These are phyloP conservation scores for Verbena officinalis DNA, from an alignment of 257 asterid species.

Conservation along the genomic window DNA sequence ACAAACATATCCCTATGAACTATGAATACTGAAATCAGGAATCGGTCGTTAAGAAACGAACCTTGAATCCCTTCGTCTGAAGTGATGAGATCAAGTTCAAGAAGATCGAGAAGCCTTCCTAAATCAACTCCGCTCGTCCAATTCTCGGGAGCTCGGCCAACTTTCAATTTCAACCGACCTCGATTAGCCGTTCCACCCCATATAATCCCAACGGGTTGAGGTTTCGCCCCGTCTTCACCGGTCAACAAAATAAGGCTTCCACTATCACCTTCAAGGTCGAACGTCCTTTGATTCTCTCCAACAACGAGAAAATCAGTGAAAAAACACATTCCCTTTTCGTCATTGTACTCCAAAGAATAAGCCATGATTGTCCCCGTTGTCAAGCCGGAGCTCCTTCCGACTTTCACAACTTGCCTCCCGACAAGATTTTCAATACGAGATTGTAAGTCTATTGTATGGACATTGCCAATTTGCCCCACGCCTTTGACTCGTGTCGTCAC, in stretches of 20 bases:
- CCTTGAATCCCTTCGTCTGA: background rate
- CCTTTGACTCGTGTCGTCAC: background rate
- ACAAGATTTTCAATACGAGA: background rate
- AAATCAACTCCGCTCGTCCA: conserved; percentile 1
- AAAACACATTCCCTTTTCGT: background rate
- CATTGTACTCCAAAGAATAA: background rate
- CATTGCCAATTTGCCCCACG: background rate
- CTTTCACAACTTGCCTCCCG: conserved; percentile 5
- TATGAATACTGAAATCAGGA: too few relatives aligned
- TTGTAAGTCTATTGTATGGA: background rate
- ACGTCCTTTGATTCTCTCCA: background rate
- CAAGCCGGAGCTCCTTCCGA: background rate
- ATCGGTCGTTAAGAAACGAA: background rate
- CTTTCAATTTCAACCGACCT: background rate
- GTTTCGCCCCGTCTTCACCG: background rate
- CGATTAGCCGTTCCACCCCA: conserved; percentile 1
- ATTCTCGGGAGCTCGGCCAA: background rate
- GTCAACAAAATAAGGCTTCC: background rate
- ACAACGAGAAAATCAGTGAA: background rate
- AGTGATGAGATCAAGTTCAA: conserved; percentile 1
- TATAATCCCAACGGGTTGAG: background rate
- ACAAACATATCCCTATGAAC: too few relatives aligned
- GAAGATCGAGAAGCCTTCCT: background rate
- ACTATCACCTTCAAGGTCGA: background rate
- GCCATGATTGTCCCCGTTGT: background rate